Percentiles rank a stretch among this genome's conserved stretches.
Evolutionary conservation across 441 rosid species (phyloP).

Genomic region (Gossypium trilobum): DNA sequence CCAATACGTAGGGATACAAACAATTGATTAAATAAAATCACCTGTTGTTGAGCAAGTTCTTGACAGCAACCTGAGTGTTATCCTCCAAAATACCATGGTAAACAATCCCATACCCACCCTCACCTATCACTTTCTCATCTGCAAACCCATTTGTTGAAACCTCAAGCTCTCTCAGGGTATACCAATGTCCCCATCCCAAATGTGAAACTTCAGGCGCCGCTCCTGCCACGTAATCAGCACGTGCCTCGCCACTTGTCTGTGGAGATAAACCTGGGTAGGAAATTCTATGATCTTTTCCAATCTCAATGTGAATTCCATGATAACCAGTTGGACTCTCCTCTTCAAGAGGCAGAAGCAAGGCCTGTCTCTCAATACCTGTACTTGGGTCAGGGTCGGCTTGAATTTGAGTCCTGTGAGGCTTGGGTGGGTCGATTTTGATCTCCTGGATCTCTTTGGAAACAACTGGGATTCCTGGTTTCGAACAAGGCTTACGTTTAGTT

Average conservation of each 20-base stretch:
- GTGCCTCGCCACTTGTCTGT: constrained; percentile 24
- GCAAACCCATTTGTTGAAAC: constrained; percentile 37
- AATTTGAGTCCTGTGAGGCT: constrained; percentile 8
- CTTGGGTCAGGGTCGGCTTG: constrained; percentile 21
- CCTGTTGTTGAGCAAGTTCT: constrained; percentile 50
- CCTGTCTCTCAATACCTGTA: constrained; percentile 23
- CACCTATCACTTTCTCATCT: constrained; percentile 45
- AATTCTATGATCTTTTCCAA: constrained; percentile 38
- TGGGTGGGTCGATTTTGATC: constrained; percentile 28
- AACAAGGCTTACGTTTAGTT: constrained; percentile 11
- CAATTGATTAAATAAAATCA: constrained; percentile 2
- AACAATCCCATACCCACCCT: constrained; percentile 56
- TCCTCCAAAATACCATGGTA: constrained; percentile 40
- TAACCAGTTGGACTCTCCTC: constrained; percentile 29
- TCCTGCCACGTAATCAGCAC: constrained; percentile 18
- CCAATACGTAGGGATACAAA: too few relatives aligned
- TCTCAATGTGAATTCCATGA: constrained; percentile 39
- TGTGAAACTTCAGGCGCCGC: constrained; percentile 40
- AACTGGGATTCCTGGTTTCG: constrained; percentile 30
- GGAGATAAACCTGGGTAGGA: constrained; percentile 26
- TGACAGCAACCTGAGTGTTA: constrained; percentile 37
- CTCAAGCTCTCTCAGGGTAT: constrained; percentile 49
- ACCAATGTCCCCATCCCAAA: constrained; percentile 61
- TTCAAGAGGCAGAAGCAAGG: constrained; percentile 29
- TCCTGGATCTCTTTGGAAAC: constrained; percentile 57